Conservation (phyloP, 176 grass and related monocot genomes). For the Olyra latifolia region DNA sequence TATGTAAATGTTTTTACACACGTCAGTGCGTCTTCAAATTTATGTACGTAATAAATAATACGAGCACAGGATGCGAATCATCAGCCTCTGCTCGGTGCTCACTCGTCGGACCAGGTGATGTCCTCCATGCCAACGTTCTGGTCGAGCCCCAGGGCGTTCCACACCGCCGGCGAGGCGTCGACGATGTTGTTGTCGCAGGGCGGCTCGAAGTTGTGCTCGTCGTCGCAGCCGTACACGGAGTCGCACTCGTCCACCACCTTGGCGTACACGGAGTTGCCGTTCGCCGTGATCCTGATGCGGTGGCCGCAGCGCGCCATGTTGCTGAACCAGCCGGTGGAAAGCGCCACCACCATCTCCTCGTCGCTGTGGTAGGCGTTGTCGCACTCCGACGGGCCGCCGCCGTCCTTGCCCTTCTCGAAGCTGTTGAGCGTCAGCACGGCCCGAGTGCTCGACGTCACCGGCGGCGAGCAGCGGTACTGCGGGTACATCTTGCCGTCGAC, state of each 20-base stretch:
- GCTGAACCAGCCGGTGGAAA: constrained; percentile 38
- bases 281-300: constrained; percentile 15
- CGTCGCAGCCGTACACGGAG: not conserved
- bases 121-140: not conserved
- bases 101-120: constrained; percentile 43
- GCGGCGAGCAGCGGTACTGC: constrained; percentile 33
- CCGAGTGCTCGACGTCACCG: not conserved
- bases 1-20: no score
- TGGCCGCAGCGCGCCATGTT: not conserved
- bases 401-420: constrained; percentile 28
- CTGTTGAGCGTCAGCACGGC: constrained; percentile 18
- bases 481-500: constrained; percentile 26
- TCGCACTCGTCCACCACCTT: constrained; percentile 52
- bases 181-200: constrained; percentile 27
- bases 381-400: not conserved
- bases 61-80: no score
- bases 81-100: not conserved
- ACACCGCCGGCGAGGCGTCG: not conserved
- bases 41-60: no score
- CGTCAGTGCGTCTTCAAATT: no score
- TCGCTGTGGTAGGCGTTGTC: constrained; percentile 10
- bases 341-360: not conserved
- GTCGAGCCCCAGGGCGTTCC: not conserved
- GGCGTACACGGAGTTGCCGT: constrained; percentile 1
- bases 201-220: not conserved